Evolutionary conservation across 1,284 basidiomycete species (phyloP).

Genomic region (Leccinum insigne): DNA sequence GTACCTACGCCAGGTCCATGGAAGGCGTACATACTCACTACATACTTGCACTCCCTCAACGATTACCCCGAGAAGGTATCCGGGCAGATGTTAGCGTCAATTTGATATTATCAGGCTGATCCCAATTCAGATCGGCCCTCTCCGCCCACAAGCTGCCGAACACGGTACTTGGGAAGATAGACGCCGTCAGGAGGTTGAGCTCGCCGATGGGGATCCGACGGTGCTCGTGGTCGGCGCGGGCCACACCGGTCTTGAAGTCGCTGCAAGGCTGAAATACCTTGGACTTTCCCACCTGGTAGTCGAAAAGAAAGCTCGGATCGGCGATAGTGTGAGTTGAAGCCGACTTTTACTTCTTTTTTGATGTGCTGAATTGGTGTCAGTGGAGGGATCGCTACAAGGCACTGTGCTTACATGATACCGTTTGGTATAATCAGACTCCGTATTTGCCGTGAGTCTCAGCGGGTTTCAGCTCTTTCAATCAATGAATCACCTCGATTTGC

Average conservation of each 20-base stretch:
- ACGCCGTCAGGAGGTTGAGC: conserved; percentile 25
- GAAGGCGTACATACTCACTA: conserved; percentile 39
- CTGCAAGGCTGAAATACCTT: conserved; percentile 39
- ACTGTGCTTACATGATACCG: conserved; percentile 28
- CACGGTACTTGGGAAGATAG: conserved; percentile 32
- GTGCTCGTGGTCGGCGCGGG: conserved; percentile 38
- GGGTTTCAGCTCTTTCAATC: not conserved
- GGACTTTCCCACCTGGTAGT: conserved; percentile 37
- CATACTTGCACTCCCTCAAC: conserved; percentile 49
- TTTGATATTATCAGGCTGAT: conserved; percentile 2
- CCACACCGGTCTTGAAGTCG: conserved; percentile 37
- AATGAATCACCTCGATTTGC: not conserved
- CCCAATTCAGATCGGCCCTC: conserved; percentile 19
- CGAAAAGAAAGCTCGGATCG: conserved; percentile 35
- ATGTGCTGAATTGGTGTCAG: conserved; percentile 10
- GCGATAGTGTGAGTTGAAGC: conserved; percentile 30
- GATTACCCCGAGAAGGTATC: conserved; percentile 40
- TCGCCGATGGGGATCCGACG: conserved; percentile 29
- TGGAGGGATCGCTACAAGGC: conserved; percentile 36
- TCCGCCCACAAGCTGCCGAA: conserved; percentile 15
- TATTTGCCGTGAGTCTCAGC: conserved; percentile 26
- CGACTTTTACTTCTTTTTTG: not conserved
- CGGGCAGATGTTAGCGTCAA: not conserved
- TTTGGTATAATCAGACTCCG: conserved; percentile 30
- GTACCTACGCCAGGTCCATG: conserved; percentile 21